Evolutionary conservation across 2,329 filamentous ascomycete genomes (phyloP).

Genomic region (Teratosphaeriaceae sp.): DNA sequence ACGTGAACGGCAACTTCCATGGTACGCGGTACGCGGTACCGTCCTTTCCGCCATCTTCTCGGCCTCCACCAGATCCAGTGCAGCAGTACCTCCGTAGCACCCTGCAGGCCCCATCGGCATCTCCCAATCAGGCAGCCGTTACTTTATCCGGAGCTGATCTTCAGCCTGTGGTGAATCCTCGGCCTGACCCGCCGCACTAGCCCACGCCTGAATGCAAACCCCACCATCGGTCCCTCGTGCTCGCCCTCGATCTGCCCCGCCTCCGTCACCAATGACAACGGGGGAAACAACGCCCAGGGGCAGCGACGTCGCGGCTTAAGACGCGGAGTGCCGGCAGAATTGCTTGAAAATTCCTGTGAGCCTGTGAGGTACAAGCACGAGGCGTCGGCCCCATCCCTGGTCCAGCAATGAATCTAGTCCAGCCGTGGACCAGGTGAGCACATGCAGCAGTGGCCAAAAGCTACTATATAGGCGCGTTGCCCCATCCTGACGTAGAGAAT

Average conservation of each 20-base stretch:
- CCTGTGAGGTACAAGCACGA: neutral
- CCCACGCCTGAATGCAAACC: constrained; percentile 4
- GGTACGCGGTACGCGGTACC: no score
- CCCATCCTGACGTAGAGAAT: constrained; percentile 1
- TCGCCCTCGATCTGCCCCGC: constrained; percentile 1
- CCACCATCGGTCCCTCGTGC: neutral
- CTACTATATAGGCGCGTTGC: neutral
- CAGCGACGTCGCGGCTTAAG: neutral
- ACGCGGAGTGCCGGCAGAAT: constrained; percentile 7
- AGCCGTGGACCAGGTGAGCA: constrained; percentile 7
- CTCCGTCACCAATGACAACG: constrained; percentile 2
- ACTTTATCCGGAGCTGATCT: constrained; percentile 2
- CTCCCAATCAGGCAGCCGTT: neutral
- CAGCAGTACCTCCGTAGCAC: no score
- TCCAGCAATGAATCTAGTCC: constrained; percentile 5
- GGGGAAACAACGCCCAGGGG: neutral
- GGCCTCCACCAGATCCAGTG: neutral
- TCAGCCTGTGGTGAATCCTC: constrained; percentile 1
- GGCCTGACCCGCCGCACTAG: constrained; percentile 1
- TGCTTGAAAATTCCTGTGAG: constrained; percentile 1
- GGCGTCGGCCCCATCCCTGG: neutral
- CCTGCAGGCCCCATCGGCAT: neutral
- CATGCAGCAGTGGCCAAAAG: neutral
- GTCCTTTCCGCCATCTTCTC: no score
- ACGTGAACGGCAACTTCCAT: no score